Evolutionary conservation across 768 basidiomycete genomes (phyloP), one percentile per base, ranked within the genome.

Genomic region (Pleurotus cornucopiae): DNA sequence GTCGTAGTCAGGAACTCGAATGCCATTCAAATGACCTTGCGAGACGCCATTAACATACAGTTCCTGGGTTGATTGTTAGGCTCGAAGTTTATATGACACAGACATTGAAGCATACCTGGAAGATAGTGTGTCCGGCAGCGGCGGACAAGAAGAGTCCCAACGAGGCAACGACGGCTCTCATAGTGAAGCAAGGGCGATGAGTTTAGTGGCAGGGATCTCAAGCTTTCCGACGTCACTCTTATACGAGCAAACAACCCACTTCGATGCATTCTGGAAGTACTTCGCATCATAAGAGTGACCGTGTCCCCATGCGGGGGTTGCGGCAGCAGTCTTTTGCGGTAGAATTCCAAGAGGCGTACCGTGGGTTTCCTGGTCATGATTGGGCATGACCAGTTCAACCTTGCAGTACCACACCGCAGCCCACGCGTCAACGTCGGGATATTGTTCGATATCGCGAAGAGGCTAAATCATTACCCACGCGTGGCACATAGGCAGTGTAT

Each of bases 31-130:
- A 56, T 77, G 73, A 55, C 78, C 74, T 68, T 78, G 71, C 57
- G 63, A 55, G 62, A 75, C 79, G 11, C 80, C 80, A 61, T 83
- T 82, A 47, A 82, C 77, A 59, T 76, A 79, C 38, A 81, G 55
- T 65, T 80, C 71, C 75, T 78, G 53, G 30, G 9, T 9, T 11
- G 9, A 11, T 11, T 7, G 30, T 34, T 34, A 34, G 9, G 30
- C 30, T 7, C 11, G 11, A 34, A 34, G 11, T 11, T 16, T 44
- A 14, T 1, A 23, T 47, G 46, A 48, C 7, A 26, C 14, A 14
- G 26, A 7, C 9, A 12, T n/a, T 56, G 54, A 5, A 37, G 13
- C 58, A 5, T 60, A 74, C 77, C 68, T 81, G 81, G 65, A 83
- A 80, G 57, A 84, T 81, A 23, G 75, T 73, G 58, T 82, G 81